Percentiles rank a stretch among this genome's conserved stretches.
Conservation (phyloP, 225 moss, liverwort and hornwort species). For the Bryum argenteum region DNA sequence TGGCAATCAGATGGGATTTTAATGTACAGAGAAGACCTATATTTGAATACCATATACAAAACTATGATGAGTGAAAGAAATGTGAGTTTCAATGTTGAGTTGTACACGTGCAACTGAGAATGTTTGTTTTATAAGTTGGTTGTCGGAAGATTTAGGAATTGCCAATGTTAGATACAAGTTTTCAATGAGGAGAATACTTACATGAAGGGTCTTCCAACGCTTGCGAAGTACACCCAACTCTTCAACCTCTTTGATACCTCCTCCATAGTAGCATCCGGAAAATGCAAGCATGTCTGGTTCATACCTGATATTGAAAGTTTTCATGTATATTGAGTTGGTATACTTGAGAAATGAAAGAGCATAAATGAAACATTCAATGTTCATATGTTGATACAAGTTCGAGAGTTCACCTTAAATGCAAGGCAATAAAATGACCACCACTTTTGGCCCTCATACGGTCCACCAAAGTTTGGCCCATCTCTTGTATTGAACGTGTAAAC, state of each 20-base stretch:
- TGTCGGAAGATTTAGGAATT: neutral
- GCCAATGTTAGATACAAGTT: too few species aligned
- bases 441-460: conserved; percentile 65
- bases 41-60: too few species aligned
- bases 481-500: conserved; percentile 66
- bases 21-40: too few species aligned
- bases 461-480: conserved; percentile 62
- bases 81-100: too few species aligned
- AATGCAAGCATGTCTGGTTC: conserved; percentile 94
- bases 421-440: conserved; percentile 83
- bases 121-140: too few species aligned
- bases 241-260: conserved; percentile 60
- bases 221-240: conserved; percentile 70
- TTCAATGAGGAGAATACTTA: conserved; percentile 14
- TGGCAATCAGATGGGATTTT: too few species aligned
- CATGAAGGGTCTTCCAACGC: conserved; percentile 77
- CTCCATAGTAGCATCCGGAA: conserved; percentile 85
- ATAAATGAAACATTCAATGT: too few species aligned
- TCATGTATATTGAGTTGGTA: neutral
- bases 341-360: neutral
- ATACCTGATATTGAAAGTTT: conserved; percentile 40
- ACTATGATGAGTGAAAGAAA: too few species aligned
- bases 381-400: neutral
- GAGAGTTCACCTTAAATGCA: conserved; percentile 69
- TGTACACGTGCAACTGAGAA: too few species aligned